These are phyloP conservation scores for Penicillium palitans DNA, from an alignment of 2,329 filamentous ascomycete genomes.

Conservation along the genomic window DNA sequence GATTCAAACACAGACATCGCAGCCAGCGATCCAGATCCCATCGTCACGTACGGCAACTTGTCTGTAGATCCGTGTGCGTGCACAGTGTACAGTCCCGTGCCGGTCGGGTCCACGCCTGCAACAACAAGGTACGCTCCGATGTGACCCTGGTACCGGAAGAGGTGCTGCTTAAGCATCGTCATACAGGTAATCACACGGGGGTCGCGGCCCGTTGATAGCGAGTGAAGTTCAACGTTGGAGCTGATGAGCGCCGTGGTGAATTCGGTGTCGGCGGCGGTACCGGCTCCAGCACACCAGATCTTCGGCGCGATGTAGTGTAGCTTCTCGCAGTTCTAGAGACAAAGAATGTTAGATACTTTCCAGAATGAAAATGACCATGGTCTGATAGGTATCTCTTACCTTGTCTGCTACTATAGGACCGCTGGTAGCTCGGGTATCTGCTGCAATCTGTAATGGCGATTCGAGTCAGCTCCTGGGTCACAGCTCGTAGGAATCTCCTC, in stretches of 20 bases:
- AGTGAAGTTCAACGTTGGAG: conserved; percentile 96
- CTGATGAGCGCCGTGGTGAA: conserved; percentile 99
- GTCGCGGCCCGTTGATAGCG: conserved; percentile 92
- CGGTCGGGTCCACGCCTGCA: conserved; percentile 93
- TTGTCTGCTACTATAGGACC: conserved; percentile 99
- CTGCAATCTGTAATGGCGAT: conserved; percentile 69
- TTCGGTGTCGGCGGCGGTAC: conserved; percentile 96
- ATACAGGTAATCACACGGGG: conserved; percentile 98
- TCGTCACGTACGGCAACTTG: conserved; percentile 98
- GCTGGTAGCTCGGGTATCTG: conserved; percentile 95
- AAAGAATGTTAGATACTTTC: conserved; percentile 6
- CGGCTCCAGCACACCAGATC: conserved; percentile 98
- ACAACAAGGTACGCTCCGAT: conserved; percentile 98
- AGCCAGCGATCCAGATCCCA: conserved; percentile 93
- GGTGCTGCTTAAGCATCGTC: conserved; percentile 99
- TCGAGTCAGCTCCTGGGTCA: conserved; percentile 21
- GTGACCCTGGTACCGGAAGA: conserved; percentile 97
- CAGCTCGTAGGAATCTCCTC: not conserved
- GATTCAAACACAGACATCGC: conserved; percentile 99
- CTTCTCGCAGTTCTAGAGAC: conserved; percentile 88
- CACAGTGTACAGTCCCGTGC: conserved; percentile 93
- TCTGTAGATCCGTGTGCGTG: conserved; percentile 98
- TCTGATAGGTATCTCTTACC: conserved; percentile 45
- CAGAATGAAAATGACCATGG: not conserved
- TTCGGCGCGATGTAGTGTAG: conserved; percentile 97